Evolutionary conservation across 345 rosid genomes (phyloP).

Genomic region (Eucalyptus coolabah): DNA sequence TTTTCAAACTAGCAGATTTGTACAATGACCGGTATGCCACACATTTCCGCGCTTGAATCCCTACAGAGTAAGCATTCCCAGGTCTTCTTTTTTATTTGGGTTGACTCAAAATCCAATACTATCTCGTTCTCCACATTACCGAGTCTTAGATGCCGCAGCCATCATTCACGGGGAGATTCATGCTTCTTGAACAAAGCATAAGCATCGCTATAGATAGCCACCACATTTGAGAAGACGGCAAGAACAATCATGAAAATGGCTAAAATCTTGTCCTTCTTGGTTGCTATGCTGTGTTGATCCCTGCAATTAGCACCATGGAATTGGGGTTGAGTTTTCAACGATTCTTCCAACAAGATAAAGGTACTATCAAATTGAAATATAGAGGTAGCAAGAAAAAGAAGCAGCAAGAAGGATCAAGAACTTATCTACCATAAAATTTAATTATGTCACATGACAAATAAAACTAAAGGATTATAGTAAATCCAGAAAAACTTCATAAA

Average conservation of each 20-base stretch:
- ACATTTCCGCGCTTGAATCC: not conserved
- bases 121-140: not conserved
- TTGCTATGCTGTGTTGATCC: constrained; percentile 66
- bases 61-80: not conserved
- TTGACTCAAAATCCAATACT: not conserved
- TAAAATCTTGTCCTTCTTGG: constrained; percentile 52
- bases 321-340: not conserved
- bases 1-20: not conserved
- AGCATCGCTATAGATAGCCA: constrained; percentile 81
- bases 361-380: not conserved
- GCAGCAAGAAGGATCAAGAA: not conserved
- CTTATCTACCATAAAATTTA: not conserved
- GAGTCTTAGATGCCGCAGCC: not conserved
- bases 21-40: not conserved
- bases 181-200: constrained; percentile 32
- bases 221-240: constrained; percentile 55
- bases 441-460: not conserved
- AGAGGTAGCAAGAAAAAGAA: not conserved
- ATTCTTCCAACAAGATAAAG: not conserved
- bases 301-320: constrained; percentile 16
- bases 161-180: not conserved
- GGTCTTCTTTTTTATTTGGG: not conserved
- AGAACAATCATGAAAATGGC: constrained; percentile 60
- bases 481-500: not conserved
- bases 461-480: not conserved